Evolutionary conservation across 2,329 filamentous ascomycete species (phyloP), one percentile per base, ranked within the genome.

Genomic region (Coniella vitis): DNA sequence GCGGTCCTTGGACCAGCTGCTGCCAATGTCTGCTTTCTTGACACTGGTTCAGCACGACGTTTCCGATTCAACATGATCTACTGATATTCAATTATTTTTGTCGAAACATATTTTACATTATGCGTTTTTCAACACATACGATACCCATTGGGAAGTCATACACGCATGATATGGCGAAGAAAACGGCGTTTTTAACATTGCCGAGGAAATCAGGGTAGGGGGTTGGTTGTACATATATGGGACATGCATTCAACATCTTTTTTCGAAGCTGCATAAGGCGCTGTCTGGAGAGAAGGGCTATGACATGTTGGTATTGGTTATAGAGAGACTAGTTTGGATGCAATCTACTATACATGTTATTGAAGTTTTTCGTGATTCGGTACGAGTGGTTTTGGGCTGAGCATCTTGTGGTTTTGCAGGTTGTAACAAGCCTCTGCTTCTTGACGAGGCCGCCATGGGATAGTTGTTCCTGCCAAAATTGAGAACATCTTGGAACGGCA

Each of bases 131-230:
- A 41, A 41, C 38, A 41, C 38, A 41, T 41, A 41, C 47, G 49
- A 47, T 48, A 37, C 44, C 42, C 38, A 41, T 16, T 14, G 45
- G 14, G n/a, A 45, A 54, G 9, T 47, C 25, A 29, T 1, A 34
- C 5, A 14, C 2, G 21, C 12, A 21, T 35, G 14, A 17, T 35
- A 29, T 32, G 41, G n/a, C 25, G 25, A 29, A n/a, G n/a, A 39
- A n/a, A 39, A 9, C 29, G 38, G 38, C 38, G 38, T 41, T 41
- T 39, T 41, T 41, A 41, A 41, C 38, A 41, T 41, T 21, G 21
- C 38, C 22, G 29, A 4, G n/a, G 10, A 16, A 10, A 16, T n/a
- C n/a, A n/a, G 14, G n/a, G 17, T n/a, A n/a, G 35, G 35, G 35
- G 29, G 4, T 17, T 16, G n/a, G 22, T 39, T 20, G 8, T 14